A percentile compares a stretch with the other conserved stretches of the same genome.
phyloP scores from a whole-genome alignment of 2,329 filamentous ascomycete genomes.

The Ceratocystis papillata region DNA sequence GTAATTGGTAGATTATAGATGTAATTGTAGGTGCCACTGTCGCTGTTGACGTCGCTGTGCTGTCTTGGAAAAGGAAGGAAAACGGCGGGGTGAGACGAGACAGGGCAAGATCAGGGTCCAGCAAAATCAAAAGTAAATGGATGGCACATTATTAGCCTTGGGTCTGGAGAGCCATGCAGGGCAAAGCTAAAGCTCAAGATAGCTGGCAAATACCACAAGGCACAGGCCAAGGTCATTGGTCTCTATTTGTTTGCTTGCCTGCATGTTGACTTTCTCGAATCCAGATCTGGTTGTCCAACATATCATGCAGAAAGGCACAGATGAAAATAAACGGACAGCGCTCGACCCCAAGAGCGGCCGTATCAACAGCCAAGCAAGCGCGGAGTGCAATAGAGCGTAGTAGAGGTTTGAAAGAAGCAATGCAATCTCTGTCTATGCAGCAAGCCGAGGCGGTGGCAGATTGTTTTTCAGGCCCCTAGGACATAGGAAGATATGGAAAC shows the following conservation, averaged over 20 bases:
- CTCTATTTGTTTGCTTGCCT: neutral
- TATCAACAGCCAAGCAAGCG: neutral
- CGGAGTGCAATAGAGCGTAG: no score
- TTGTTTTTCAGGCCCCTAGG: neutral
- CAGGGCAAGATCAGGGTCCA: neutral
- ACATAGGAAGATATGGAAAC: neutral
- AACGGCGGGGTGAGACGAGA: constrained; percentile 12
- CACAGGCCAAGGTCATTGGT: neutral
- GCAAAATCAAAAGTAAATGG: neutral
- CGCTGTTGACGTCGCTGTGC: neutral
- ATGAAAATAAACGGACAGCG: neutral
- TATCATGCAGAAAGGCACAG: neutral
- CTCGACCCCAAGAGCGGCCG: neutral
- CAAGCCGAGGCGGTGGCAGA: neutral
- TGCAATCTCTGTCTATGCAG: neutral
- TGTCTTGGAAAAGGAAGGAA: neutral
- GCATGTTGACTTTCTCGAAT: neutral
- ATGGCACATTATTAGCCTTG: neutral
- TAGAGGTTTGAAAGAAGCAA: neutral
- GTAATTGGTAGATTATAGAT: neutral
- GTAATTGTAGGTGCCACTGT: neutral
- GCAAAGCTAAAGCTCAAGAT: neutral
- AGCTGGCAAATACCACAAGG: neutral
- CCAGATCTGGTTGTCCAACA: neutral
- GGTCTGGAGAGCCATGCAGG: neutral